Conservation (phyloP, 208 protist genomes). For the Tritrichomonas musculus region DNA sequence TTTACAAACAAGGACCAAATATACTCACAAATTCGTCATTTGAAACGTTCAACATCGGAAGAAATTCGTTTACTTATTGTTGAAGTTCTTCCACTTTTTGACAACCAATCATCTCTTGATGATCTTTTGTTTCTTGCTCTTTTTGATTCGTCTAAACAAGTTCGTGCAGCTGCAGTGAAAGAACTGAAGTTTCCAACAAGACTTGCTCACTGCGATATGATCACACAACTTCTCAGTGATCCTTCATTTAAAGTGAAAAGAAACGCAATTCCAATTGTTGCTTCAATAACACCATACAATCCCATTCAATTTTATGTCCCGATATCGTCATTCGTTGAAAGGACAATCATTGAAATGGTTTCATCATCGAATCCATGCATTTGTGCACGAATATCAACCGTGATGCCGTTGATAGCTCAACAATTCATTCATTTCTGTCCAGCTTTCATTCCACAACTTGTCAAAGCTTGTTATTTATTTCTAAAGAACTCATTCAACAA, state of each 20-base stretch:
- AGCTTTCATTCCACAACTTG: background rate
- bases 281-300: background rate
- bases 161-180: background rate
- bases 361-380: background rate
- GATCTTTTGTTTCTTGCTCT: background rate
- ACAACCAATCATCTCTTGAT: background rate
- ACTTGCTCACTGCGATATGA: background rate
- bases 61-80: background rate
- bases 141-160: background rate
- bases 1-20: background rate
- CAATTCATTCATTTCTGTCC: background rate
- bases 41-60: background rate
- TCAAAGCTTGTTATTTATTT: background rate
- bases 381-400: background rate
- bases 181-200: background rate
- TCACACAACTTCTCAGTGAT: background rate
- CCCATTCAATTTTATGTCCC: conserved; percentile 6
- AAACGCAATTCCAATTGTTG: conserved; percentile 21
- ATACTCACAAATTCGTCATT: background rate
- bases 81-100: background rate
- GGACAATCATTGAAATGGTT: background rate
- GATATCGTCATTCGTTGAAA: background rate
- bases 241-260: background rate
- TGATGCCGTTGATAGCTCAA: background rate
- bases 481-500: background rate